Conservation (phyloP, 768 basidiomycete species). For the Artomyces pyxidatus region DNA sequence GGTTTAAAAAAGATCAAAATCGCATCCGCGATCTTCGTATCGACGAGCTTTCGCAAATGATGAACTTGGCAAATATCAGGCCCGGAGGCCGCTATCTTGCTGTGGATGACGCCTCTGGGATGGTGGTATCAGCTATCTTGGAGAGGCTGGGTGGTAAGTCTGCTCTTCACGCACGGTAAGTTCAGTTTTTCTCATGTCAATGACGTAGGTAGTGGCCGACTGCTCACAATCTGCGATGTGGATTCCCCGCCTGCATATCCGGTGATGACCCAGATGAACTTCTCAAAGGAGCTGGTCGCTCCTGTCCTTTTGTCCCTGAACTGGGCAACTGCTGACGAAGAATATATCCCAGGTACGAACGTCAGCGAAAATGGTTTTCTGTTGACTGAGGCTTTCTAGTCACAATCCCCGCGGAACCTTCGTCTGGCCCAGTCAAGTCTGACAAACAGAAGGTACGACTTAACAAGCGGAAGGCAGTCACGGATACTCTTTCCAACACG, state of each 20-base stretch:
- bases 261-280: conserved; percentile 80
- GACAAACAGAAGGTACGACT: conserved; percentile 65
- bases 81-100: conserved; percentile 85
- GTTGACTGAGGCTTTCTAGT: no score
- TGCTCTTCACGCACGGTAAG: background rate
- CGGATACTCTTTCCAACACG: conserved; percentile 49
- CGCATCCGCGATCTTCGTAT: conserved; percentile 78
- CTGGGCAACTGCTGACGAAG: conserved; percentile 83
- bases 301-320: conserved; percentile 64
- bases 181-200: background rate
- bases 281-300: conserved; percentile 44
- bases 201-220: conserved; percentile 59
- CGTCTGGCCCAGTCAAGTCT: conserved; percentile 52
- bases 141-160: conserved; percentile 76
- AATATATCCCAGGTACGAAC: conserved; percentile 58
- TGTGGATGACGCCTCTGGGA: conserved; percentile 87
- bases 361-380: no score
- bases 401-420: conserved; percentile 49
- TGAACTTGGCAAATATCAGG: conserved; percentile 73
- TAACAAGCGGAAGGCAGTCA: conserved; percentile 69
- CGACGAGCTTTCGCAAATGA: conserved; percentile 84
- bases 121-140: conserved; percentile 77
- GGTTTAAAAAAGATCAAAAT: conserved; percentile 77
- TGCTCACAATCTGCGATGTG: conserved; percentile 79
- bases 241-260: conserved; percentile 93